Base-by-base conservation (phyloP, 192 early-diverging fungal genomes). In the Coemansia guatemalensis region DNA sequence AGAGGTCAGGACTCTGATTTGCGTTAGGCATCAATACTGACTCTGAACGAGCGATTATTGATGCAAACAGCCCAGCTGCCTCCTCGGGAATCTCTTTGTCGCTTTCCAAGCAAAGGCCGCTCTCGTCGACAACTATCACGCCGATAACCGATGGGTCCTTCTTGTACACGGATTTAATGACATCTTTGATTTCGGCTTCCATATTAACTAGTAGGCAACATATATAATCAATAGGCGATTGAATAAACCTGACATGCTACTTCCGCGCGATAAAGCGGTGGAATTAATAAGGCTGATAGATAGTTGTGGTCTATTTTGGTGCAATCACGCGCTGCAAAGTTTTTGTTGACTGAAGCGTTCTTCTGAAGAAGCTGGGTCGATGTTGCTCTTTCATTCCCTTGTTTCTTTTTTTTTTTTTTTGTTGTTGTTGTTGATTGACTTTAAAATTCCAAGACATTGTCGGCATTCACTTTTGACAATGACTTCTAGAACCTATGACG, bases 41-140 rank as follows among this genome's bases (percentile, higher is more conserved):
- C 0, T 79, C 69, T 0, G 73, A 64, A 11, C 69, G 68, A 4
- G 49, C 33, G 2, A 61, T 73, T 50, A 81, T 68, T 0, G 78
- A 71, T 12, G 73, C 69, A 50, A 81, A 60, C 24, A 81, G 53
- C 1, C 78, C 78, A 0, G 78, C 71, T 0, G 78, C 68, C 44
- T 70, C 65, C 39, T 81, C 78, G 5, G 78, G 56, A 20, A 81
- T 66, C 35, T 39, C 50, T 47, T 63, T 65, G 4, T 69, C 44
- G 53, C 50, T 75, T 8, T 69, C 69, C 48, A 75, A 56, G 44
- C 78, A 81, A 20, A 81, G 60, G 3, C 78, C 78, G 67, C 62
- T 72, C 35, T 71, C 73, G 47, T 81, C 78, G 18, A 69, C 69
- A 17, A 81, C 73, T 20, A 81, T 59, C 7, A 70, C 61, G 24